A percentile compares a stretch with the other conserved stretches of the same genome.
phyloP scores from a whole-genome alignment of 2,329 filamentous ascomycete species.

The Phaeophleospora eucalypticola region DNA sequence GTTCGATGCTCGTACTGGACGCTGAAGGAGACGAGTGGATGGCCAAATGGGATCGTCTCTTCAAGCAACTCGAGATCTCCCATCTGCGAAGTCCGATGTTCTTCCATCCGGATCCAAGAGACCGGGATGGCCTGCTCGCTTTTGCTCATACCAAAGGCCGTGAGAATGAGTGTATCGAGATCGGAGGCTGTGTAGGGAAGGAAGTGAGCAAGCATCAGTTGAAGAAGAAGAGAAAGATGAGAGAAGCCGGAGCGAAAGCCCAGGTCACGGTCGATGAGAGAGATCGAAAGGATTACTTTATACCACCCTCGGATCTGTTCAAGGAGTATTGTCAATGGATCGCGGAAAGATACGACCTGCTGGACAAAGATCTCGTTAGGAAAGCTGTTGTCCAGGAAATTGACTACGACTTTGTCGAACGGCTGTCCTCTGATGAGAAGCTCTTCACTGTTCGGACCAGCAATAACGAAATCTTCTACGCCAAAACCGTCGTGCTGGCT shows the following conservation, averaged over 20 bases:
- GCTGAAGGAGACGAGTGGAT: constrained; percentile 63
- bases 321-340: constrained; percentile 39
- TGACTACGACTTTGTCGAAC: constrained; percentile 50
- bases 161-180: constrained; percentile 64
- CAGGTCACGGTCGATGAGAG: constrained; percentile 42
- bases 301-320: constrained; percentile 40
- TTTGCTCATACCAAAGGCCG: constrained; percentile 60
- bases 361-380: constrained; percentile 50
- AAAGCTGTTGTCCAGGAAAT: constrained; percentile 60
- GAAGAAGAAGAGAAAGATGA: constrained; percentile 55
- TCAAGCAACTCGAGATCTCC: constrained; percentile 64
- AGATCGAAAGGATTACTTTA: constrained; percentile 47
- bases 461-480: constrained; percentile 50
- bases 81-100: constrained; percentile 77
- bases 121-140: constrained; percentile 68
- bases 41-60: constrained; percentile 65
- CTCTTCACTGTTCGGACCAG: constrained; percentile 64
- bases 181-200: constrained; percentile 70
- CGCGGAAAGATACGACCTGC: constrained; percentile 44
- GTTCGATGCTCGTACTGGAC: constrained; percentile 63
- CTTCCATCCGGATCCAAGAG: constrained; percentile 73
- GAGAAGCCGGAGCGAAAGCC: constrained; percentile 16
- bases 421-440: constrained; percentile 45
- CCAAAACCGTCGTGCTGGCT: constrained; percentile 63
- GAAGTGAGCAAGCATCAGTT: constrained; percentile 72